These are phyloP conservation scores for Clarireedia homoeocarpa DNA, from an alignment of 2,329 filamentous ascomycete species.

Conservation along the genomic window DNA sequence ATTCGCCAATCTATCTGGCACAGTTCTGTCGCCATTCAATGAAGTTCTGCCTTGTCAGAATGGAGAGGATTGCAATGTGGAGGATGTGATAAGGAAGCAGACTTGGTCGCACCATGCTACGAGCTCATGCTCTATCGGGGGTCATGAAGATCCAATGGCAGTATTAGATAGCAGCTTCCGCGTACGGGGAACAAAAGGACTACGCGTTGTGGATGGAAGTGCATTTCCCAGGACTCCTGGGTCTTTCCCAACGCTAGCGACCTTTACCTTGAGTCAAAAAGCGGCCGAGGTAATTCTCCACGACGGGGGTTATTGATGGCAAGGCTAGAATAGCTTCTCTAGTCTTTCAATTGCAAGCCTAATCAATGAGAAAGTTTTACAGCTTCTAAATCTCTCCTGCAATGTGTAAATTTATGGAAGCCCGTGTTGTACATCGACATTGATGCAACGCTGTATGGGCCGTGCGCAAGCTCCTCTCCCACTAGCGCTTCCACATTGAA, in stretches of 20 bases:
- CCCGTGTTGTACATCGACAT: too few relatives aligned
- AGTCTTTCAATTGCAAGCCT: too few relatives aligned
- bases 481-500: neutral
- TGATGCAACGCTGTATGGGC: neutral
- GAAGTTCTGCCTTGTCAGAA: constrained; percentile 36
- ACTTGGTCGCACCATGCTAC: constrained; percentile 51
- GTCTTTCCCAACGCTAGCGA: constrained; percentile 42
- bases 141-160: constrained; percentile 39
- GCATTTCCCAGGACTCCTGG: constrained; percentile 45
- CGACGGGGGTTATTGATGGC: neutral
- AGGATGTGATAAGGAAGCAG: constrained; percentile 40
- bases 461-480: neutral
- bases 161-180: constrained; percentile 34
- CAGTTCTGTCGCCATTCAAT: constrained; percentile 32
- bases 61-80: constrained; percentile 31
- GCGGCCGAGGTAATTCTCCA: constrained; percentile 29
- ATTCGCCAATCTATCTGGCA: constrained; percentile 29
- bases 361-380: too few relatives aligned
- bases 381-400: too few relatives aligned
- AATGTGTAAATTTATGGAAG: too few relatives aligned
- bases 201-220: constrained; percentile 54
- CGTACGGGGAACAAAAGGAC: constrained; percentile 25
- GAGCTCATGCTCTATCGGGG: constrained; percentile 42
- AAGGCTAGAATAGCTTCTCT: too few relatives aligned
- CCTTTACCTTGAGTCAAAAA: constrained; percentile 52